Base-by-base conservation (phyloP, 768 basidiomycete genomes). In the Kwoniella dejecticola region DNA sequence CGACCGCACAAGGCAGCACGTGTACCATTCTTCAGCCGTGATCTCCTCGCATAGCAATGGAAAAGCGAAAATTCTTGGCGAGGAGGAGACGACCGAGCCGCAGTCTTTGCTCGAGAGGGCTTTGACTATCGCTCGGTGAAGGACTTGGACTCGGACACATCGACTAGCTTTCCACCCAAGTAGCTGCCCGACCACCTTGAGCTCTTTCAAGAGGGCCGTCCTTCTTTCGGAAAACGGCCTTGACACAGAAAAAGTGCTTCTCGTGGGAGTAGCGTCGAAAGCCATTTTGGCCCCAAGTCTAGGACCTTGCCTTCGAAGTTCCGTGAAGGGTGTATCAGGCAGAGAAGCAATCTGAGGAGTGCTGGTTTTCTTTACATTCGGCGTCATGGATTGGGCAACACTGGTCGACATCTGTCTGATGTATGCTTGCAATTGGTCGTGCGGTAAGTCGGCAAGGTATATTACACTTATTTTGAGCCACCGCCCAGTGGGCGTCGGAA, bases 141-240 rank as follows among this genome's bases (percentile, higher is more conserved):
- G 48, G 24, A 41, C 62, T 47, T 85, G 84, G 17, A 85, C 84
- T 44, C 91, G 83, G 1, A 85, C 79, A 29, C 83, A 82, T 68
- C 86, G 86, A 13, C 88, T 90, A 13, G 85, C 81, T 44, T 88
- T 83, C 76, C 84, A 90, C 13, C 90, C 91, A 71, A 89, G 89
- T 27, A 85, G 66, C 66, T 91, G 89, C 2, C 85, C 83, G n/a
- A 88, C 71, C 2, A 89, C 87, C 26, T 84, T 85, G 46, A 84
- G 82, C 71, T 94, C 89, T 2, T 83, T 82, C n/a, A 89, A 44
- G 23, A 78, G 44, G 1, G 64, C 45, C 11, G 66, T 60, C 10
- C 75, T 62, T 6, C 61, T 57, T 23, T 60, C 60, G 3, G 44
- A 46, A 47, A 21, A 48, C 19, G 53, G 46, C 17, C 52, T 53